phyloP scores from a whole-genome alignment of 2,329 filamentous ascomycete genomes.

The Trichoderma oligosporum region DNA sequence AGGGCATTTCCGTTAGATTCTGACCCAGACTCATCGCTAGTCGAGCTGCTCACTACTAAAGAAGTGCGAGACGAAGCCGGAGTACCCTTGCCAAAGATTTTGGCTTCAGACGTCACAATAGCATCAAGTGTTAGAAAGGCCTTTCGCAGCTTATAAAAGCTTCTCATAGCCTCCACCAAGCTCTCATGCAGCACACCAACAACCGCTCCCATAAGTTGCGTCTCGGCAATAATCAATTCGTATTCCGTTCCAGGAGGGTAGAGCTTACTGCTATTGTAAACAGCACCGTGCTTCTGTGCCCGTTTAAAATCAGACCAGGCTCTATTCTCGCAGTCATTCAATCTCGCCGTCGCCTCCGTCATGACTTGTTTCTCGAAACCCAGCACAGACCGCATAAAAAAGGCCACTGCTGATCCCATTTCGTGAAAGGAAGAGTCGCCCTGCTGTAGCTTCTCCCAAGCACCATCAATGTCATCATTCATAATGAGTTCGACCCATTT shows the following conservation, averaged over 20 bases:
- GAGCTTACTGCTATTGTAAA: slow-evolving; percentile 42
- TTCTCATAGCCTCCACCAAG: slow-evolving; percentile 82
- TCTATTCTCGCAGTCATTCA: slow-evolving; percentile 71
- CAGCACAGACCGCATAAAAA: slow-evolving; percentile 80
- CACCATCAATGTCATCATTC: slow-evolving; percentile 84
- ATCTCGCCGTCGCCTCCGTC: slow-evolving; percentile 69
- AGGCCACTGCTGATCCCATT: slow-evolving; percentile 74
- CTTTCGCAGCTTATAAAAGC: slow-evolving; percentile 89
- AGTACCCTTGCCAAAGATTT: slow-evolving; percentile 30
- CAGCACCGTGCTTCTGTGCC: slow-evolving; percentile 60
- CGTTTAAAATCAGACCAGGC: slow-evolving; percentile 73
- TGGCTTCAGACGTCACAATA: slow-evolving; percentile 71
- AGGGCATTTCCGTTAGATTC: slow-evolving; percentile 18
- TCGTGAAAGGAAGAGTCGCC: slow-evolving; percentile 83
- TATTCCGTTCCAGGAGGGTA: slow-evolving; percentile 87
- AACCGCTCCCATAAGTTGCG: slow-evolving; percentile 84
- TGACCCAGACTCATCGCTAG: slow-evolving; percentile 30
- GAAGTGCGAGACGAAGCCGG: slow-evolving; percentile 3
- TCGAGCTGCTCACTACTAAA: not conserved
- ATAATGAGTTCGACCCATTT: slow-evolving; percentile 69
- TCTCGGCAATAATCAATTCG: slow-evolving; percentile 75
- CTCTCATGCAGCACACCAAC: slow-evolving; percentile 89
- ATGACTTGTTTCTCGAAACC: slow-evolving; percentile 92
- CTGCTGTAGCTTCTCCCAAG: slow-evolving; percentile 67
- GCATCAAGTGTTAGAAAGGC: slow-evolving; percentile 78